These are phyloP conservation scores for Phycomyces blakesleeanus DNA, from an alignment of 192 early-diverging fungal species.

Conservation along the genomic window DNA sequence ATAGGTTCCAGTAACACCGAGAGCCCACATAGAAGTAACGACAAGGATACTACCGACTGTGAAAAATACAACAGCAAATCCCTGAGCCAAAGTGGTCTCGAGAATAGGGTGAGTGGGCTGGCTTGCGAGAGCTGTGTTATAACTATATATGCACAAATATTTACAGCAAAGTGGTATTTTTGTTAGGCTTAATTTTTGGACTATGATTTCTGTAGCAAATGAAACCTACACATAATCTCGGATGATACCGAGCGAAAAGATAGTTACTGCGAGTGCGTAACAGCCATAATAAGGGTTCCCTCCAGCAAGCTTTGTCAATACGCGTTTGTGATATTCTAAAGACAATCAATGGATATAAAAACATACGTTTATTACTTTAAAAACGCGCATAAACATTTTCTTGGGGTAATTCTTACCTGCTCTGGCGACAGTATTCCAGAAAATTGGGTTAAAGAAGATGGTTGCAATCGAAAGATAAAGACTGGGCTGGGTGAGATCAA, in stretches of 20 bases:
- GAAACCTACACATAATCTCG: constrained; percentile 68
- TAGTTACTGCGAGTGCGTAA: constrained; percentile 74
- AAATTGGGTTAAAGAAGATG: constrained; percentile 83
- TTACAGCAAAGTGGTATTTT: background rate
- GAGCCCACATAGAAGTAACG: constrained; percentile 75
- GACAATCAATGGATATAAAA: background rate
- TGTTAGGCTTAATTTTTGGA: no score
- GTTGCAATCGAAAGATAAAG: constrained; percentile 67
- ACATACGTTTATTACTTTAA: no score
- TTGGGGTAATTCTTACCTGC: constrained; percentile 43
- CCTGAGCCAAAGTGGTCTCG: constrained; percentile 40
- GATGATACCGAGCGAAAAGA: constrained; percentile 77
- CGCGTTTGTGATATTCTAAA: constrained; percentile 71
- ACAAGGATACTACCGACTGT: constrained; percentile 71
- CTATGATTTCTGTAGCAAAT: background rate
- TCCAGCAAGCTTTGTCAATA: constrained; percentile 65
- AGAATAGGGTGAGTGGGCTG: constrained; percentile 62
- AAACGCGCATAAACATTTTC: background rate
- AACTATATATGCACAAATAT: constrained; percentile 40
- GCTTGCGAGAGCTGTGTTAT: constrained; percentile 61
- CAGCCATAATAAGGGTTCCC: constrained; percentile 70
- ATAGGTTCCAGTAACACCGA: constrained; percentile 90
- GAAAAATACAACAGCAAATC: constrained; percentile 48
- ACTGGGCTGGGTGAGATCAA: constrained; percentile 62
- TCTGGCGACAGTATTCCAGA: constrained; percentile 89